Percentiles rank a stretch among this genome's conserved stretches.
Conservation (phyloP, 352 stramenopile genomes). For the Phytophthora cryptogea region DNA sequence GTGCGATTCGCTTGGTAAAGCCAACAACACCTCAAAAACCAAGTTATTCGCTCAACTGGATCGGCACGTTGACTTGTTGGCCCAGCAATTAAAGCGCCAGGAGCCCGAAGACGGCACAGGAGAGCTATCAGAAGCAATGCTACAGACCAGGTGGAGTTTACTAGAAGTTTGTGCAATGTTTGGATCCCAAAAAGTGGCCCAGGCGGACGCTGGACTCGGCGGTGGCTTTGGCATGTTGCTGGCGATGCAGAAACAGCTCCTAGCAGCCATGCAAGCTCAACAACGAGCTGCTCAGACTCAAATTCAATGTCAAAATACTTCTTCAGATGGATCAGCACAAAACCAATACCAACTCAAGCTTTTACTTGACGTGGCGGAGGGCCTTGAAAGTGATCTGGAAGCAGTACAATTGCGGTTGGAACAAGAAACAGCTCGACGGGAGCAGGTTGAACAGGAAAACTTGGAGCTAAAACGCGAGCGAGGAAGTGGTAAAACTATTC, state of each 20-base stretch:
- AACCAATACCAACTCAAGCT: constrained; percentile 60
- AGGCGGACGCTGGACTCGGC: constrained; percentile 39
- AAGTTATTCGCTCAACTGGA: constrained; percentile 61
- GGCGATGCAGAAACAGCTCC: constrained; percentile 53
- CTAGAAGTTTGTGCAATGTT: constrained; percentile 58
- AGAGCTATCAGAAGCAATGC: constrained; percentile 30
- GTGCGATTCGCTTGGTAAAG: constrained; percentile 21
- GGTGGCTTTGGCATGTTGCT: constrained; percentile 44
- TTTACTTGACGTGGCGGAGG: constrained; percentile 67
- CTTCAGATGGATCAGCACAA: constrained; percentile 9
- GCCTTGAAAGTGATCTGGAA: constrained; percentile 65
- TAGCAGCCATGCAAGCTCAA: constrained; percentile 43
- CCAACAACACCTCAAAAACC: constrained; percentile 16
- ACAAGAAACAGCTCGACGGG: constrained; percentile 49
- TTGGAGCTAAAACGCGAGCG: constrained; percentile 38
- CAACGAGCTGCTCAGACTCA: constrained; percentile 16
- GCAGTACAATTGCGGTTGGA: constrained; percentile 44
- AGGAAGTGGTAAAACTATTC: constrained; percentile 3
- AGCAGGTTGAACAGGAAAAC: constrained; percentile 56
- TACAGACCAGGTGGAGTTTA: constrained; percentile 57
- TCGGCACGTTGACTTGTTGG: constrained; percentile 54
- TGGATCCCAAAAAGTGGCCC: constrained; percentile 41
- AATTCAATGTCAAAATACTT: constrained; percentile 10
- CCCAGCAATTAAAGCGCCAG: constrained; percentile 45
- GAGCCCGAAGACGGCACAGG: constrained; percentile 23